A percentile compares a stretch with the other conserved stretches of the same genome.
phyloP scores from a whole-genome alignment of 768 basidiomycete genomes.

The Strobilomyces dryophilus region DNA sequence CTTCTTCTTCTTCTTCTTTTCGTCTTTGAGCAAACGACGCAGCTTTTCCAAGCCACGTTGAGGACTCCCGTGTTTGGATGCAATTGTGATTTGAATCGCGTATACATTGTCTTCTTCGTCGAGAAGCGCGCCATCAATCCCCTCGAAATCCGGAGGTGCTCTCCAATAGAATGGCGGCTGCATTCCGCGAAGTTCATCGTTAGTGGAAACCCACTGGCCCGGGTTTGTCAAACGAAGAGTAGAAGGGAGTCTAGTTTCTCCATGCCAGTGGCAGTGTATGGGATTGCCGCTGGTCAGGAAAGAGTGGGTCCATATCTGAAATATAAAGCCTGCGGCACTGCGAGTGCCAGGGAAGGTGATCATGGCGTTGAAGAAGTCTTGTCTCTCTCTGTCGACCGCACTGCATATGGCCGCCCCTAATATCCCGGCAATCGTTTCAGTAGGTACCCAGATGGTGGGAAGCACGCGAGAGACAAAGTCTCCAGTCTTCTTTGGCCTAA shows the following conservation, averaged over 20 bases:
- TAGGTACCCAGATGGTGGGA: background rate
- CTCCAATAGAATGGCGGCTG: slow-evolving; percentile 2
- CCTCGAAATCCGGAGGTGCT: background rate
- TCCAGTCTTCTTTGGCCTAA: background rate
- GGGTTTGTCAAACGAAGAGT: background rate
- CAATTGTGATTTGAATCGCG: slow-evolving; percentile 1
- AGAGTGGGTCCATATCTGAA: slow-evolving; percentile 2
- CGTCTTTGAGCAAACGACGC: background rate
- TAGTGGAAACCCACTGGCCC: background rate
- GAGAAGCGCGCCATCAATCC: background rate
- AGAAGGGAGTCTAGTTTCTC: background rate
- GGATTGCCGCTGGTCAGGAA: background rate
- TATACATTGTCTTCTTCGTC: background rate
- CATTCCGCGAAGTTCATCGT: background rate
- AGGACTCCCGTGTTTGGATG: background rate
- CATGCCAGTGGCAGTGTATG: background rate
- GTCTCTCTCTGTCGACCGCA: background rate
- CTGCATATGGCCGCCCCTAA: background rate
- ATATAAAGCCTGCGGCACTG: background rate
- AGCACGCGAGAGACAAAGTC: background rate
- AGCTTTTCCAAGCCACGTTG: slow-evolving; percentile 1
- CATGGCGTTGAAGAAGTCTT: slow-evolving; percentile 3
- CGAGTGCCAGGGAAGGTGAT: background rate
- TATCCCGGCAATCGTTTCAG: background rate
- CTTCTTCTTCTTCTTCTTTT: background rate